phyloP scores from a whole-genome alignment of 306 rosid genomes.

The Castanospermum australe region DNA sequence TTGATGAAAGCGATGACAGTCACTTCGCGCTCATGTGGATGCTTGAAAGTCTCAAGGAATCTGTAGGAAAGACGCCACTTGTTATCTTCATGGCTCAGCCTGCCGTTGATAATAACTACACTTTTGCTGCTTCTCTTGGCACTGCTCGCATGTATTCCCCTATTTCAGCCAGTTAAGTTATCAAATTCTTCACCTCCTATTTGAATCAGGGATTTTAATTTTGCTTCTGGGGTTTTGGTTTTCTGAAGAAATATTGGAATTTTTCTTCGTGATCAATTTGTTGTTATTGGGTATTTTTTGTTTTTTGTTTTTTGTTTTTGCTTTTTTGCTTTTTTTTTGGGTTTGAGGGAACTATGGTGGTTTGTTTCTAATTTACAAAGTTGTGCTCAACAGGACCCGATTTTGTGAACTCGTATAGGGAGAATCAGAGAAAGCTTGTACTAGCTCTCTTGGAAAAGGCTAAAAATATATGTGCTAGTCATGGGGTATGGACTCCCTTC shows the following conservation, averaged over 20 bases:
- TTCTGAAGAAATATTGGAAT: no score
- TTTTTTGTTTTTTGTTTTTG: background rate
- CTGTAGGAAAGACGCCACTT: slow-evolving; percentile 26
- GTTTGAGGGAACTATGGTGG: background rate
- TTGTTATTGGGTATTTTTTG: background rate
- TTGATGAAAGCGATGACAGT: slow-evolving; percentile 54
- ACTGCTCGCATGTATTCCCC: slow-evolving; percentile 41
- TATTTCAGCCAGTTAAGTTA: slow-evolving; percentile 41
- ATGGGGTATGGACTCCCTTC: slow-evolving; percentile 31
- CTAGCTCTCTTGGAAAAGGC: slow-evolving; percentile 49
- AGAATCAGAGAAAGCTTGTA: slow-evolving; percentile 42
- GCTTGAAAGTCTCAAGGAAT: slow-evolving; percentile 47
- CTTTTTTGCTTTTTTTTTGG: background rate
- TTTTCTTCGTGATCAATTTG: no score
- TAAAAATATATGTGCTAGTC: slow-evolving; percentile 44
- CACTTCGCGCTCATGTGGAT: slow-evolving; percentile 51
- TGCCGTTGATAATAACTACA: slow-evolving; percentile 20
- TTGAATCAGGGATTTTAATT: no score
- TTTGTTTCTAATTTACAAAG: background rate
- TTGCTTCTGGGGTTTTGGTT: no score
- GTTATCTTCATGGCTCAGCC: slow-evolving; percentile 51
- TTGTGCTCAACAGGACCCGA: slow-evolving; percentile 32
- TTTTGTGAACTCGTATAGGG: slow-evolving; percentile 26
- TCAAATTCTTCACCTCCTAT: background rate
- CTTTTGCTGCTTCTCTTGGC: slow-evolving; percentile 43